Percentiles rank a stretch among this genome's conserved stretches.
phyloP scores from a whole-genome alignment of 768 basidiomycete genomes.

The Collybia sp. region DNA sequence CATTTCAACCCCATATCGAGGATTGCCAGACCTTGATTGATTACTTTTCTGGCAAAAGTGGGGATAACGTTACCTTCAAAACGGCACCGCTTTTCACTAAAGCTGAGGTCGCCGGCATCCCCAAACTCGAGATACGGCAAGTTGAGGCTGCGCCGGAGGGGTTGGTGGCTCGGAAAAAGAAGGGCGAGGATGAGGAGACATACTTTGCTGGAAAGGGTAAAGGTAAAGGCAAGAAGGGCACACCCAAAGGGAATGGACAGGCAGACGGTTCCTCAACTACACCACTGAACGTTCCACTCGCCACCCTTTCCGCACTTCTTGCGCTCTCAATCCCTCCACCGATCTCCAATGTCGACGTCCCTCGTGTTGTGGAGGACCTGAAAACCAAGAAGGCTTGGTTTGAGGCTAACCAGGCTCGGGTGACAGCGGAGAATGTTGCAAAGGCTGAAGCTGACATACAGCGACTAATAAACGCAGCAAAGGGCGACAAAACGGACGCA shows the following conservation, averaged over 20 bases:
- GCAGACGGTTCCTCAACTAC: slow-evolving; percentile 21
- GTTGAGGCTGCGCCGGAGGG: slow-evolving; percentile 74
- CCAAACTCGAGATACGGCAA: slow-evolving; percentile 79
- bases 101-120: slow-evolving; percentile 56
- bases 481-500: slow-evolving; percentile 27
- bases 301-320: slow-evolving; percentile 86
- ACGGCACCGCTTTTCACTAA: slow-evolving; percentile 32
- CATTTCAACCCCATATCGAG: slow-evolving; percentile 90
- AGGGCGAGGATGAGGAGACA: slow-evolving; percentile 77
- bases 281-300: slow-evolving; percentile 70
- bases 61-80: slow-evolving; percentile 37
- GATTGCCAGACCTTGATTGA: slow-evolving; percentile 94
- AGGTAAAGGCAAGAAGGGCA: slow-evolving; percentile 56
- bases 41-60: slow-evolving; percentile 67
- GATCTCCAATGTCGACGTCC: slow-evolving; percentile 65
- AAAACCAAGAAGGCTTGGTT: slow-evolving; percentile 95
- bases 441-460: slow-evolving; percentile 77
- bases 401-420: slow-evolving; percentile 83
- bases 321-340: slow-evolving; percentile 90
- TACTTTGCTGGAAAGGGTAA: slow-evolving; percentile 79
- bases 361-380: slow-evolving; percentile 83
- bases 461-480: slow-evolving; percentile 43
- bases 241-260: slow-evolving; percentile 33
- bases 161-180: slow-evolving; percentile 82
- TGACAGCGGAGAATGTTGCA: slow-evolving; percentile 73